phyloP scores from a whole-genome alignment of 192 early-diverging fungal genomes.

The Backusella tarrabulga region DNA sequence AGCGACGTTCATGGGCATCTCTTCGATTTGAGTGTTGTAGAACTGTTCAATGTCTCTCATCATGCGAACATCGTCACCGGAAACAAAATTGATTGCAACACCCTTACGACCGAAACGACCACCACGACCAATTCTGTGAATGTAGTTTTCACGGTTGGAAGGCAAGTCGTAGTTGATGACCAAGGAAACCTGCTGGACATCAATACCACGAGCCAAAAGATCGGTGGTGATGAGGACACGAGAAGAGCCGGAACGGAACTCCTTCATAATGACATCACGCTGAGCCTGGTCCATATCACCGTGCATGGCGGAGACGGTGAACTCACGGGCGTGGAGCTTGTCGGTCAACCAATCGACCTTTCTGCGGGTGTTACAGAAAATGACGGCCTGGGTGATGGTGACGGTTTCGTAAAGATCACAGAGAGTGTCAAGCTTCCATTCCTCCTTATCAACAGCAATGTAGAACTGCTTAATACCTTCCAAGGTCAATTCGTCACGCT shows the following conservation, averaged over 20 bases:
- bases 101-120: slow-evolving; percentile 99
- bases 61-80: slow-evolving; percentile 89
- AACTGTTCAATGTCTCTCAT: slow-evolving; percentile 89
- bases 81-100: slow-evolving; percentile 99
- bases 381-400: slow-evolving; percentile 98
- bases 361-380: slow-evolving; percentile 99
- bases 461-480: slow-evolving; percentile 96
- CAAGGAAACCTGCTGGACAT: slow-evolving; percentile 99
- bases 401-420: slow-evolving; percentile 98
- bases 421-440: slow-evolving; percentile 99
- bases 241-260: slow-evolving; percentile 96
- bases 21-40: slow-evolving; percentile 99
- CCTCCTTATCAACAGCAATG: slow-evolving; percentile 98
- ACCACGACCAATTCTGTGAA: slow-evolving; percentile 99
- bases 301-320: slow-evolving; percentile 98
- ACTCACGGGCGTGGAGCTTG: slow-evolving; percentile 85
- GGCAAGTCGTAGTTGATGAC: slow-evolving; percentile 98
- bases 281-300: slow-evolving; percentile 98
- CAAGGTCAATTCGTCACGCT: slow-evolving; percentile 93
- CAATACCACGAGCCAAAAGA: slow-evolving; percentile 97
- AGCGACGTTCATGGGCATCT: slow-evolving; percentile 99
- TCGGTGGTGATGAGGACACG: slow-evolving; percentile 99
- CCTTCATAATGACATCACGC: slow-evolving; percentile 98
- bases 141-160: slow-evolving; percentile 97
- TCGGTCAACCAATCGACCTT: slow-evolving; percentile 99